These are phyloP conservation scores for Paratinospora sagittata DNA, from an alignment of 164 flowering plant genomes.

Conservation along the genomic window DNA sequence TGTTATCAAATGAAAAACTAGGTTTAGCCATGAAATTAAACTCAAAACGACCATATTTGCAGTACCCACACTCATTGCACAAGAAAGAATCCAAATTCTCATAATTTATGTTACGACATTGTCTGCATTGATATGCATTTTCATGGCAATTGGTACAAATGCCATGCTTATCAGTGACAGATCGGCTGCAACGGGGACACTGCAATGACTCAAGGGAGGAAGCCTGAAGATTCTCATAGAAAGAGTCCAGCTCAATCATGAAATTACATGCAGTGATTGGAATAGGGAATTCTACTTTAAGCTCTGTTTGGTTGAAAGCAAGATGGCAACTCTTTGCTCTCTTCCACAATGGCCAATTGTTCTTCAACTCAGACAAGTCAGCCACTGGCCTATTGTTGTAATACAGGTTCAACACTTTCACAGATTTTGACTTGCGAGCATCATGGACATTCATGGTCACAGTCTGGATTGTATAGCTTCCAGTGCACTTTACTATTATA, in stretches of 20 bases:
- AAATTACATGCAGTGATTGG: slow-evolving; percentile 98
- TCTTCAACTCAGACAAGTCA: slow-evolving; percentile 93
- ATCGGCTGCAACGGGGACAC: slow-evolving; percentile 96
- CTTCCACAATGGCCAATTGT: slow-evolving; percentile 98
- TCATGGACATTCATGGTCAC: slow-evolving; percentile 99
- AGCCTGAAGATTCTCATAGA: slow-evolving; percentile 98
- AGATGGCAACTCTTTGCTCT: slow-evolving; percentile 98
- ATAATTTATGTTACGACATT: slow-evolving; percentile 97
- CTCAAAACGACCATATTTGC: slow-evolving; percentile 99
- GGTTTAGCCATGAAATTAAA: slow-evolving; percentile 99
- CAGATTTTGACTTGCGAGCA: slow-evolving; percentile 96
- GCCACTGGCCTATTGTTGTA: slow-evolving; percentile 97
- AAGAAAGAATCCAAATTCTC: slow-evolving; percentile 96
- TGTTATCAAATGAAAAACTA: slow-evolving; percentile 90
- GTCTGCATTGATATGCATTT: slow-evolving; percentile 99
- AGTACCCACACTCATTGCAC: slow-evolving; percentile 98
- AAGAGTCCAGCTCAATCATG: slow-evolving; percentile 98
- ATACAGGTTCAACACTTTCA: slow-evolving; percentile 88
- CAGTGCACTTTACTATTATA: slow-evolving; percentile 98
- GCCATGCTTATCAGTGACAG: slow-evolving; percentile 97
- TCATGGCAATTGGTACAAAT: slow-evolving; percentile 96
- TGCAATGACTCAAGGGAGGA: slow-evolving; percentile 94
- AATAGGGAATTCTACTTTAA: slow-evolving; percentile 93
- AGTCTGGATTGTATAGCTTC: slow-evolving; percentile 93
- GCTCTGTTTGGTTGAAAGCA: slow-evolving; percentile 91